phyloP scores from a whole-genome alignment of 495 filamentous ascomycete genomes.

The Aspergillus mulundensis region DNA sequence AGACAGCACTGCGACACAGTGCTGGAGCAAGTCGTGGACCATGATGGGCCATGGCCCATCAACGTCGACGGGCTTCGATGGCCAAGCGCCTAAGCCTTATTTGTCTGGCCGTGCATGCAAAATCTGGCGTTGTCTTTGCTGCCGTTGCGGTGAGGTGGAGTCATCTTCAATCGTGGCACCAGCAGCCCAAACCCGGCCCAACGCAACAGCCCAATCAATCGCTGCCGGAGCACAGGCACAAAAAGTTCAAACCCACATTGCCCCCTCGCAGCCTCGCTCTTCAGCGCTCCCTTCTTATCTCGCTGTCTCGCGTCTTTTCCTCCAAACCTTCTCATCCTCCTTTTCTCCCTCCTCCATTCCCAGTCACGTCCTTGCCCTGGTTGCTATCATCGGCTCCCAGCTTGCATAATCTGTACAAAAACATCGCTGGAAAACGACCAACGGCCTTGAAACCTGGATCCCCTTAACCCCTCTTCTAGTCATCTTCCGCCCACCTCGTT shows the following conservation, averaged over 20 bases:
- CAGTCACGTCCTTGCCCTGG: slow-evolving; percentile 25
- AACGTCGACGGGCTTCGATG: not conserved
- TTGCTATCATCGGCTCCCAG: slow-evolving; percentile 24
- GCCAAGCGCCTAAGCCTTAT: slow-evolving; percentile 30
- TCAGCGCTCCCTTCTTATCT: slow-evolving; percentile 15
- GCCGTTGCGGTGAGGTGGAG: slow-evolving; percentile 7
- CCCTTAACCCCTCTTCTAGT: slow-evolving; percentile 11
- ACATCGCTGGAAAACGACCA: slow-evolving; percentile 12
- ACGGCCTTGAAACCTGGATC: slow-evolving; percentile 11
- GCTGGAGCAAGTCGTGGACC: not conserved
- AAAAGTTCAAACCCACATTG: slow-evolving; percentile 17
- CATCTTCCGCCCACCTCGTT: slow-evolving; percentile 3
- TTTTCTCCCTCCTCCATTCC: slow-evolving; percentile 14
- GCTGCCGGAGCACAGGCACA: slow-evolving; percentile 12
- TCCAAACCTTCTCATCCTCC: slow-evolving; percentile 17
- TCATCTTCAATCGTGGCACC: slow-evolving; percentile 39
- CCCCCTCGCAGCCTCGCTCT: slow-evolving; percentile 16
- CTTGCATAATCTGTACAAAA: slow-evolving; percentile 13
- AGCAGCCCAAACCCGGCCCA: slow-evolving; percentile 40
- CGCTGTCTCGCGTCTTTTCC: slow-evolving; percentile 10
- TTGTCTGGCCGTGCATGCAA: slow-evolving; percentile 36
- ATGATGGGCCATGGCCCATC: not conserved
- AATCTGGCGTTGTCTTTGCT: slow-evolving; percentile 6
- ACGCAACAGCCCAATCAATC: slow-evolving; percentile 33
- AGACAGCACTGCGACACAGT: not conserved